phyloP scores from a whole-genome alignment of 306 rosid species.

The Prunus armeniaca region DNA sequence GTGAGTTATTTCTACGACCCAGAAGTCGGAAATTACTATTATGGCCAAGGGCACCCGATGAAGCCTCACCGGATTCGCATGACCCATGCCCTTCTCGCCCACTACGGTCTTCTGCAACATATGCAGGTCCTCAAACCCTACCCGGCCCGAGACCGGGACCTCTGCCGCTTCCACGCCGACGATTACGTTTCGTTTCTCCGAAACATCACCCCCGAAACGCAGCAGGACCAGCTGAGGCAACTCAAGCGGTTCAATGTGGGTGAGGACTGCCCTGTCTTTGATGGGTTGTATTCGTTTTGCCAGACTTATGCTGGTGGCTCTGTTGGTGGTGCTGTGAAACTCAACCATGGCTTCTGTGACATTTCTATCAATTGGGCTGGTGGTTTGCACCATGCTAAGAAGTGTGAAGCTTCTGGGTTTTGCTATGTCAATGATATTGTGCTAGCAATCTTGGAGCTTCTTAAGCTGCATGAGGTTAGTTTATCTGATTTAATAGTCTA shows the following conservation, averaged over 20 bases:
- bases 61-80: constrained; percentile 86
- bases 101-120: constrained; percentile 80
- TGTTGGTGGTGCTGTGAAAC: constrained; percentile 89
- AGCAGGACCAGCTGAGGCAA: constrained; percentile 86
- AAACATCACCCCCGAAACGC: constrained; percentile 76
- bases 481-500: background rate
- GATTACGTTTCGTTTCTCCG: constrained; percentile 81
- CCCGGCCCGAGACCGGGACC: constrained; percentile 85
- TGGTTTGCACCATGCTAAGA: constrained; percentile 86
- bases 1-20: constrained; percentile 86
- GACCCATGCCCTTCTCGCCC: constrained; percentile 91
- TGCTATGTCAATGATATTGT: constrained; percentile 88
- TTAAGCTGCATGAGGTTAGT: constrained; percentile 76
- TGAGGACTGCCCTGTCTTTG: constrained; percentile 87
- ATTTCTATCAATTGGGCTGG: constrained; percentile 92
- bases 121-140: constrained; percentile 88
- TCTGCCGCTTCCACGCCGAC: constrained; percentile 84
- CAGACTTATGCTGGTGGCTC: constrained; percentile 92
- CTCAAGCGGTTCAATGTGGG: constrained; percentile 90
- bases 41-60: constrained; percentile 96
- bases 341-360: constrained; percentile 74
- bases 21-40: constrained; percentile 83
- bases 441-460: constrained; percentile 81
- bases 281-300: constrained; percentile 78
- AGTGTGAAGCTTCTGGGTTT: constrained; percentile 90